Percentiles rank a stretch among this genome's conserved stretches.
phyloP scores from a whole-genome alignment of 225 moss, liverwort and hornwort species.

The Takakia lepidozioides region DNA sequence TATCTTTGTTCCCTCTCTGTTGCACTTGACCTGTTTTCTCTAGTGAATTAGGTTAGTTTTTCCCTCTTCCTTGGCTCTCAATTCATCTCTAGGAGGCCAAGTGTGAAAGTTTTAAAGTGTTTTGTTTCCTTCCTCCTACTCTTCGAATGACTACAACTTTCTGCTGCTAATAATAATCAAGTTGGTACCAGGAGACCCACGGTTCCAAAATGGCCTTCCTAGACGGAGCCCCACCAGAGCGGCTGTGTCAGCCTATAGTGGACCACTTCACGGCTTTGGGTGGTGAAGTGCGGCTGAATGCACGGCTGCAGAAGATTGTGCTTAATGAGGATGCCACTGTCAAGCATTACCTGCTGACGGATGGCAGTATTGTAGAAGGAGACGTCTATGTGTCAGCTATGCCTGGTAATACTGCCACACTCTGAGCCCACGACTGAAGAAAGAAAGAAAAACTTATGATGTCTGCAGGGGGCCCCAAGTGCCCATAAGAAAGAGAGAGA shows the following conservation, averaged over 20 bases:
- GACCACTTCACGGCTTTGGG: slow-evolving; percentile 69
- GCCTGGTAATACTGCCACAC: slow-evolving; percentile 45
- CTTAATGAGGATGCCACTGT: slow-evolving; percentile 83
- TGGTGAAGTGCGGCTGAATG: slow-evolving; percentile 75
- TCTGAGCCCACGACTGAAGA: not conserved
- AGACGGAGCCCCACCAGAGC: slow-evolving; percentile 92
- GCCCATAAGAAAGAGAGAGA: too few relatives aligned
- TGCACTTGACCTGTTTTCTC: slow-evolving; percentile 1
- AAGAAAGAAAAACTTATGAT: too few relatives aligned
- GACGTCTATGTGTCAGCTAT: slow-evolving; percentile 96
- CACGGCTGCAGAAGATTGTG: slow-evolving; percentile 65
- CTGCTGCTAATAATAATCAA: too few relatives aligned
- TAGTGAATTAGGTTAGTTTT: too few relatives aligned
- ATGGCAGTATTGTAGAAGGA: slow-evolving; percentile 78
- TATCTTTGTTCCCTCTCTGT: too few relatives aligned
- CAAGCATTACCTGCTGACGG: slow-evolving; percentile 64
- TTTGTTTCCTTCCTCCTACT: too few relatives aligned
- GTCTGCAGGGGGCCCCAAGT: too few relatives aligned
- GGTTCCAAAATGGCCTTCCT: slow-evolving; percentile 99
- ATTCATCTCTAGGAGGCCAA: not conserved
- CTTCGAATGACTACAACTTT: too few relatives aligned
- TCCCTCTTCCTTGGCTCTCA: too few relatives aligned
- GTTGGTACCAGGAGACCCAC: slow-evolving; percentile 60
- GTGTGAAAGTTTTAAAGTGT: not conserved
- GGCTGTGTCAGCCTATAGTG: slow-evolving; percentile 83